phyloP scores from a whole-genome alignment of 2,329 filamentous ascomycete genomes.

The Penicillium sp. region DNA sequence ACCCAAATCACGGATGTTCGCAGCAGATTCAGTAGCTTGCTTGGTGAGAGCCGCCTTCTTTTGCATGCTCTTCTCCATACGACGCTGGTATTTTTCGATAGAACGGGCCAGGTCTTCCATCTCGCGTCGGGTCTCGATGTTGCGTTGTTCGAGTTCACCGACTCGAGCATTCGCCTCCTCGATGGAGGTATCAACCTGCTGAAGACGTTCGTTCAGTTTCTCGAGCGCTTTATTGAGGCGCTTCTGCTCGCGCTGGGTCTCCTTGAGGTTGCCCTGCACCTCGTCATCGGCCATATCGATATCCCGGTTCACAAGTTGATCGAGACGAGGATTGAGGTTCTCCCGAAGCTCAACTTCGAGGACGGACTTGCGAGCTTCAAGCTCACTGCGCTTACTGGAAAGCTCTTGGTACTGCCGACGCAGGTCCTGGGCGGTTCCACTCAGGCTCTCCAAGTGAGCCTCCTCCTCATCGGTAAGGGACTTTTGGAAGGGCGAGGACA shows the following conservation, averaged over 20 bases:
- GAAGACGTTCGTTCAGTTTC: constrained; percentile 66
- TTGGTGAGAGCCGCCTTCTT: constrained; percentile 78
- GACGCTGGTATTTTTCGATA: constrained; percentile 84
- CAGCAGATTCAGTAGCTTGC: constrained; percentile 76
- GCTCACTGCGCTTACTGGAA: constrained; percentile 70
- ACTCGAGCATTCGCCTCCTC: constrained; percentile 60
- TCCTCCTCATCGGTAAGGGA: constrained; percentile 82
- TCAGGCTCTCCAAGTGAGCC: constrained; percentile 71
- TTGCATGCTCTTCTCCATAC: constrained; percentile 87
- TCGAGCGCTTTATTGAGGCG: constrained; percentile 70
- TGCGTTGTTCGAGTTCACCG: constrained; percentile 59
- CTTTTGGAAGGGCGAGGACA: constrained; percentile 89
- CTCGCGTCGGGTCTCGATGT: constrained; percentile 65
- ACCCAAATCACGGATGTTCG: constrained; percentile 89
- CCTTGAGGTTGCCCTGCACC: constrained; percentile 66
- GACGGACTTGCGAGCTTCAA: constrained; percentile 78
- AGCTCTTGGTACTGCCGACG: constrained; percentile 75
- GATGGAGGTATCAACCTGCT: constrained; percentile 72
- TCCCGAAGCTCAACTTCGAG: constrained; percentile 87
- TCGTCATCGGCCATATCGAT: constrained; percentile 65
- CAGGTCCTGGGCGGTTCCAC: constrained; percentile 68
- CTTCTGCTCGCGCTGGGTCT: constrained; percentile 78
- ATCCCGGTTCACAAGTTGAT: constrained; percentile 77
- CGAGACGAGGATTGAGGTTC: constrained; percentile 81
- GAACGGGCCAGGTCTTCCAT: constrained; percentile 73